phyloP scores from a whole-genome alignment of 2,329 filamentous ascomycete genomes.

The Coniella lustricola region DNA sequence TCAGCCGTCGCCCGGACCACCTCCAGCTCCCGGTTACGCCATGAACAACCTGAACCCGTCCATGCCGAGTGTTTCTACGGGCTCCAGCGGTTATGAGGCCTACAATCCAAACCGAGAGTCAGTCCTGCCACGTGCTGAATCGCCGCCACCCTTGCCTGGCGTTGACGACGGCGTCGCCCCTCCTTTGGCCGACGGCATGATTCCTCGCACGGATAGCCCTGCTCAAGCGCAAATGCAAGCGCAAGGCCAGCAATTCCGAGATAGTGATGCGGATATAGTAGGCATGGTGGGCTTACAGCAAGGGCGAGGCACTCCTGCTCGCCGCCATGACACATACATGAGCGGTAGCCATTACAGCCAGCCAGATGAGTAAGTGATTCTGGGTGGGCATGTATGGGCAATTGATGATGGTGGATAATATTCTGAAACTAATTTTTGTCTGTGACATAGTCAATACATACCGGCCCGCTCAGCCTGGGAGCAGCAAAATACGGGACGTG shows the following conservation, averaged over 20 bases:
- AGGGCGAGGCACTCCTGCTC: conserved; percentile 28
- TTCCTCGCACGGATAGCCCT: conserved; percentile 56
- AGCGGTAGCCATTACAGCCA: conserved; percentile 64
- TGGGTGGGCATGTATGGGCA: no score
- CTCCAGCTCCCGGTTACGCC: conserved; percentile 29
- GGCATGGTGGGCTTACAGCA: conserved; percentile 68
- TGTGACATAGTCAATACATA: conserved; percentile 43
- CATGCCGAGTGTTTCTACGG: conserved; percentile 29
- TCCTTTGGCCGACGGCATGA: conserved; percentile 68
- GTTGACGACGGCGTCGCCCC: conserved; percentile 26
- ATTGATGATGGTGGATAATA: not conserved
- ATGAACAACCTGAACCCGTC: conserved; percentile 31
- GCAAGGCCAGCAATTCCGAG: conserved; percentile 35
- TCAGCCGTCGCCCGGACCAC: conserved; percentile 31
- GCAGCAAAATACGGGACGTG: conserved; percentile 34
- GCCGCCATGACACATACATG: conserved; percentile 43
- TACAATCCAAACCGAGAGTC: conserved; percentile 36
- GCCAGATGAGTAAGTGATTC: conserved; percentile 59
- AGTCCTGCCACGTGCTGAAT: conserved; percentile 53
- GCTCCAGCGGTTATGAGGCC: conserved; percentile 29
- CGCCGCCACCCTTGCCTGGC: conserved; percentile 53
- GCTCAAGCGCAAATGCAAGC: conserved; percentile 30
- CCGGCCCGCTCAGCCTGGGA: conserved; percentile 53
- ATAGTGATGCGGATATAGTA: conserved; percentile 64
- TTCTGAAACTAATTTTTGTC: not conserved